phyloP scores from a whole-genome alignment of 305 asterid species.

The Fraxinus paxiana region DNA sequence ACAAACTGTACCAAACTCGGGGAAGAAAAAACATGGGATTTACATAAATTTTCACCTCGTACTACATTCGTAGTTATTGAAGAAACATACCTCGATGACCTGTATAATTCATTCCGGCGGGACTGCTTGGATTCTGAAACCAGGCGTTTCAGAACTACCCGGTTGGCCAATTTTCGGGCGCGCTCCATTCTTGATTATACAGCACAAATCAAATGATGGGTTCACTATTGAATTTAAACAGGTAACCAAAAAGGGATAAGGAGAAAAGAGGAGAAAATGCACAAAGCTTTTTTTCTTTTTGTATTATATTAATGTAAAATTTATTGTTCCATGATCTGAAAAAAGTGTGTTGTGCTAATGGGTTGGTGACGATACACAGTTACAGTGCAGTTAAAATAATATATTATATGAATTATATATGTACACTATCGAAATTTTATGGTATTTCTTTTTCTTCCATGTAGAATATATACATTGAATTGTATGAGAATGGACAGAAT shows the following conservation, averaged over 20 bases:
- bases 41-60: constrained; percentile 10
- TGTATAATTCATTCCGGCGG: constrained; percentile 28
- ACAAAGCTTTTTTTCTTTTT: constrained; percentile 12
- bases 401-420: background rate
- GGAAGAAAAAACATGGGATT: constrained; percentile 24
- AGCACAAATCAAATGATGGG: background rate
- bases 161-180: constrained; percentile 72
- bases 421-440: background rate
- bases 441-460: background rate
- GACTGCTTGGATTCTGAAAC: constrained; percentile 41
- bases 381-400: background rate
- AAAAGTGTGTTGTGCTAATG: constrained; percentile 42
- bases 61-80: constrained; percentile 50
- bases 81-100: constrained; percentile 64
- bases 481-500: background rate
- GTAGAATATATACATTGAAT: background rate
- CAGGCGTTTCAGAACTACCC: constrained; percentile 64
- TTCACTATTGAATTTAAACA: background rate
- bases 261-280: constrained; percentile 19
- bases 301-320: background rate
- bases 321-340: constrained; percentile 26
- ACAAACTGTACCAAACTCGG: constrained; percentile 35
- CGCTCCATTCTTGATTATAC: constrained; percentile 48
- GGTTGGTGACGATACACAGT: constrained; percentile 27
- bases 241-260: constrained; percentile 17